Evolutionary conservation across 768 basidiomycete genomes (phyloP), one percentile per base, ranked within the genome.

Genomic region (Phlebiopsis flavidoalba): DNA sequence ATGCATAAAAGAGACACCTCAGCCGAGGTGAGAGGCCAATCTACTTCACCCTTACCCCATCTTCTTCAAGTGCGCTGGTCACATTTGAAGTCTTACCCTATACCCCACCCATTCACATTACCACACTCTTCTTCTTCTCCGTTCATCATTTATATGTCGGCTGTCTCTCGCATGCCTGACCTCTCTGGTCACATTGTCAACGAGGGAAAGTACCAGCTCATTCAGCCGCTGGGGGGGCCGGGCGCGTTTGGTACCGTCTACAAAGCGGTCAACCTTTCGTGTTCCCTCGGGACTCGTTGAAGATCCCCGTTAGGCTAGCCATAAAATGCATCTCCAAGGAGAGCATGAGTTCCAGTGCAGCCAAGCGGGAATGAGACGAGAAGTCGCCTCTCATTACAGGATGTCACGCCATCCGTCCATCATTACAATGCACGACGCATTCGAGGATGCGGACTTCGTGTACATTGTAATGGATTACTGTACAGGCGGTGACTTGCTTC

Each of bases 331-430:
- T 66, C 49, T 55, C 54, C 35, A 68, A 64, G 47, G 59, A 31
- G 26, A 24, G 21, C 48, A 31, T 58, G 31, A 37, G 31, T n/a
- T 12, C 31, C 31, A 48, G 17, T 24, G 57, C 57, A 33, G 15
- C 33, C 21, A 17, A 12, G 48, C 57, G 57, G 31, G 57, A n/a
- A n/a, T 58, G 51, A 53, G 61, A 49, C 81, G 91, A 52, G 94
- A 95, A 75, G 82, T 95, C 47, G 69, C 71, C 24, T 73, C 82
- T 47, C 87, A 88, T 66, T 72, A 74, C 43, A 58, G 75, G 56
- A 85, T 87, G 54, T 75, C 80, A 49, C 74, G 74, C n/a, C 87
- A 86, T 62, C 78, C 80, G 11, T 82, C 84, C 64, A 80, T 97
- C 70, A 80, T 94, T 59, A 84, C 87, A 2, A 75, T 94, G 55